These are phyloP conservation scores for Macrotyloma uniflorum DNA, from an alignment of 306 rosid genomes.

Conservation along the genomic window DNA sequence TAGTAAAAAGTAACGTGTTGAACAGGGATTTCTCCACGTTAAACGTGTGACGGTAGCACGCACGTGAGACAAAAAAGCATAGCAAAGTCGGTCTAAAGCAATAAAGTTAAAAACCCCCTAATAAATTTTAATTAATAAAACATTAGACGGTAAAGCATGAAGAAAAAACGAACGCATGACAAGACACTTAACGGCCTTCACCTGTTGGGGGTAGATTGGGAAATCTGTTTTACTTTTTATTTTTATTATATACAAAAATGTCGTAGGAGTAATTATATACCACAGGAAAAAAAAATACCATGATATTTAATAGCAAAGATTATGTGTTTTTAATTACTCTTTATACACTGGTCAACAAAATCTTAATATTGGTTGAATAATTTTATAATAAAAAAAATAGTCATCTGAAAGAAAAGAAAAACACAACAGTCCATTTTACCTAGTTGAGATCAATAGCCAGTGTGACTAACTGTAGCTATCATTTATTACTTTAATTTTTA, in stretches of 20 bases:
- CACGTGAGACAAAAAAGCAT: conserved; percentile 33
- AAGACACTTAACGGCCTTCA: conserved; percentile 28
- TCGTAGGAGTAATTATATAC: neutral
- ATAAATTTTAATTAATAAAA: neutral
- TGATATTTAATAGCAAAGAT: neutral
- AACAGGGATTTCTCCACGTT: conserved; percentile 42
- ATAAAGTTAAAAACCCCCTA: neutral
- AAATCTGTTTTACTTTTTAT: neutral
- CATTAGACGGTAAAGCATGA: neutral
- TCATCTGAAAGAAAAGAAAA: neutral
- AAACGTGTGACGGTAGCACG: conserved; percentile 46
- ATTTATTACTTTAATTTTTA: no score
- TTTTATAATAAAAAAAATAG: neutral
- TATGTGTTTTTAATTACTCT: neutral
- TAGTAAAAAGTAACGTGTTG: conserved; percentile 43
- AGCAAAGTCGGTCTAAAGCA: conserved; percentile 26
- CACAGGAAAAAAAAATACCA: no score
- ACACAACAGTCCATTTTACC: neutral
- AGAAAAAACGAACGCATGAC: neutral
- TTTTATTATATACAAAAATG: neutral
- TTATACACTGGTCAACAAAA: neutral
- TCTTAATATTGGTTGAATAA: neutral
- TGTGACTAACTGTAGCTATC: neutral
- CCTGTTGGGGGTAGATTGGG: neutral
- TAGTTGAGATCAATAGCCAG: neutral